Percentiles rank a stretch among this genome's conserved stretches.
These are phyloP conservation scores for Crithidia sp. DNA, from an alignment of 208 protist species.

Conservation along the genomic window DNA sequence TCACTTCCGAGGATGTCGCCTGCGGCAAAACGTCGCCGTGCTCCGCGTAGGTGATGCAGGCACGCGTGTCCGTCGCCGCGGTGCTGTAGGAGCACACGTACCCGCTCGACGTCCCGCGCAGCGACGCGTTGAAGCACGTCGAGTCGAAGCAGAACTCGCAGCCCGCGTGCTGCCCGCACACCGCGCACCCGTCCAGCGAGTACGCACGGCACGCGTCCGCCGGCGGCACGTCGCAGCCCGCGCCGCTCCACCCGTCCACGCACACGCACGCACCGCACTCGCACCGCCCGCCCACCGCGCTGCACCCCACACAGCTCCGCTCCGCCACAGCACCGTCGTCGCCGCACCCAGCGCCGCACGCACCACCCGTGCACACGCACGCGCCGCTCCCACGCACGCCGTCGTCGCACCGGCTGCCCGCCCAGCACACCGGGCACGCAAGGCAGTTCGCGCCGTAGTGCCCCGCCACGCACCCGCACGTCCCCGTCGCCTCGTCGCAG, in stretches of 20 bases:
- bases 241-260: slow-evolving; percentile 28
- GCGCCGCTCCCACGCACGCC: slow-evolving; percentile 2
- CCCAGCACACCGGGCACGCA: slow-evolving; percentile 30
- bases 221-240: slow-evolving; percentile 21
- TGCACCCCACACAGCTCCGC: slow-evolving; percentile 12
- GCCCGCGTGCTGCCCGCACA: slow-evolving; percentile 30
- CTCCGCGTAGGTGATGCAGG: slow-evolving; percentile 19
- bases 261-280: slow-evolving; percentile 37
- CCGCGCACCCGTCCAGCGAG: slow-evolving; percentile 44
- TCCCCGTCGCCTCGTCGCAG: slow-evolving; percentile 30
- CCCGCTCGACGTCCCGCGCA: slow-evolving; percentile 29
- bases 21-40: not conserved
- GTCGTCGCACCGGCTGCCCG: slow-evolving; percentile 37
- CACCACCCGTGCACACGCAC: slow-evolving; percentile 14
- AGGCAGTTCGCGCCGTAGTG: slow-evolving; percentile 34
- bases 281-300: slow-evolving; percentile 20
- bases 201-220: slow-evolving; percentile 40
- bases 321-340: not conserved
- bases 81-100: slow-evolving; percentile 46
- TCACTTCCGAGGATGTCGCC: not conserved
- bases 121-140: slow-evolving; percentile 41
- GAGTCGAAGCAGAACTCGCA: slow-evolving; percentile 56
- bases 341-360: slow-evolving; percentile 16
- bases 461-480: slow-evolving; percentile 33
- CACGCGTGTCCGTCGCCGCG: slow-evolving; percentile 20